Conservation (phyloP, 202 grass and related monocot species). For the Musa balbisiana region DNA sequence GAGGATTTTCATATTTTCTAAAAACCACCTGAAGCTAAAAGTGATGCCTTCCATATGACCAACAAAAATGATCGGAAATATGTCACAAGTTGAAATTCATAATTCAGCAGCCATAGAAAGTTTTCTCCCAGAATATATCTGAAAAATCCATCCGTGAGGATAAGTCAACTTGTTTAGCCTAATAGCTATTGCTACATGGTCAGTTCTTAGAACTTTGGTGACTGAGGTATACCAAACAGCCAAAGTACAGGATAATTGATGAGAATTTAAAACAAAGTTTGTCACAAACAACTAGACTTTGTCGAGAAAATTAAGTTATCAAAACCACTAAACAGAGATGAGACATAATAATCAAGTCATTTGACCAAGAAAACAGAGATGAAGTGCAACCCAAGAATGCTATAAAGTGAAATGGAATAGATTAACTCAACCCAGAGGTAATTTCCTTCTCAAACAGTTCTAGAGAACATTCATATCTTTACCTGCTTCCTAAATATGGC, state of each 20-base stretch:
- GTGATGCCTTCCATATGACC: neutral
- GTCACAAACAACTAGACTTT: neutral
- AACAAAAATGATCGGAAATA: neutral
- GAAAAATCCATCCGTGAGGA: neutral
- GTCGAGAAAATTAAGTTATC: neutral
- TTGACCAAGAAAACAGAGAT: neutral
- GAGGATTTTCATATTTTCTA: no score
- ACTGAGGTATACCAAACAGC: neutral
- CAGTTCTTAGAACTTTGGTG: neutral
- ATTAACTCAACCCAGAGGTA: neutral
- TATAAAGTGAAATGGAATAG: slow-evolving; percentile 1
- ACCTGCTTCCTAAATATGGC: slow-evolving; percentile 77
- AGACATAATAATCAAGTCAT: no score
- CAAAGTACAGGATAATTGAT: neutral
- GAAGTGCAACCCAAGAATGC: neutral
- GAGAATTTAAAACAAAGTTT: neutral
- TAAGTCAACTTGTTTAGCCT: neutral
- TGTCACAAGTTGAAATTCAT: no score
- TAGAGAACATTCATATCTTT: slow-evolving; percentile 8
- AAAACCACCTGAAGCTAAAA: neutral
- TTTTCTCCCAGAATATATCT: no score
- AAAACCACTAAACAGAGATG: neutral
- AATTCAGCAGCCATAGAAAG: no score
- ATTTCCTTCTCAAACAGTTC: slow-evolving; percentile 10
- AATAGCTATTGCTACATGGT: neutral